Base-by-base conservation (phyloP, 352 stramenopile genomes). In the Globisporangium nunn region DNA sequence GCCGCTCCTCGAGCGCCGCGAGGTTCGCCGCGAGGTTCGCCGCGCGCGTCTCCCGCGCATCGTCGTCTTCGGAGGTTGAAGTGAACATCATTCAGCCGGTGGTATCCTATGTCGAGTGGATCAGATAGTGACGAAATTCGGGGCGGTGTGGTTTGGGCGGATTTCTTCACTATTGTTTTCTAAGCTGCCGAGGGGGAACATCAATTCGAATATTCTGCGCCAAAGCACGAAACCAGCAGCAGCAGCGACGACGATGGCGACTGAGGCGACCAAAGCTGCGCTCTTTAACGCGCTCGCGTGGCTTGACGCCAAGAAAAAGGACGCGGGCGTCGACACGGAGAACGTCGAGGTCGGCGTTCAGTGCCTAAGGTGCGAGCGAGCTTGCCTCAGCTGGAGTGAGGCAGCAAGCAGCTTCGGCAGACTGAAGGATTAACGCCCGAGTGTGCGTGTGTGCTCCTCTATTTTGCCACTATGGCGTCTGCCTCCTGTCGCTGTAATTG, bases 271-370 rank as follows among this genome's bases (percentile, higher is more conserved):
- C 29, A 63, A 53, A 56, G 70, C 67, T 52, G 72, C 74, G 77
- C 70, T 91, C 58, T 91, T 87, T 53, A 86, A 88, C 66, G 77
- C 81, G 56, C 71, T 91, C 51, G 56, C 69, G 68, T 91, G 76
- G 77, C 66, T 91, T 33, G 75, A 89, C 35, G 64, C 56, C 61
- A 74, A 79, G 58, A 91, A 91, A 68, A 69, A 68, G 50, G 66
- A 77, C 57, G 66, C 67, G 18, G 59, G 64, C 8, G 71, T 90
- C 43, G 65, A 91, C 60, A 54, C 64, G 0, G 67, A 89, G 63
- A 76, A 87, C 58, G 65, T 93, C 15, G 78, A 91, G 23, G 75
- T 81, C 15, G 77, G 77, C 15, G 58, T 93, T 11, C 66, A 85
- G 61, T 79, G 81, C 50, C 74, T 93, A 49, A 68, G 59, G 65